These are phyloP conservation scores for Ustilago bromivora DNA, from an alignment of 1,284 basidiomycete species.

Conservation along the genomic window DNA sequence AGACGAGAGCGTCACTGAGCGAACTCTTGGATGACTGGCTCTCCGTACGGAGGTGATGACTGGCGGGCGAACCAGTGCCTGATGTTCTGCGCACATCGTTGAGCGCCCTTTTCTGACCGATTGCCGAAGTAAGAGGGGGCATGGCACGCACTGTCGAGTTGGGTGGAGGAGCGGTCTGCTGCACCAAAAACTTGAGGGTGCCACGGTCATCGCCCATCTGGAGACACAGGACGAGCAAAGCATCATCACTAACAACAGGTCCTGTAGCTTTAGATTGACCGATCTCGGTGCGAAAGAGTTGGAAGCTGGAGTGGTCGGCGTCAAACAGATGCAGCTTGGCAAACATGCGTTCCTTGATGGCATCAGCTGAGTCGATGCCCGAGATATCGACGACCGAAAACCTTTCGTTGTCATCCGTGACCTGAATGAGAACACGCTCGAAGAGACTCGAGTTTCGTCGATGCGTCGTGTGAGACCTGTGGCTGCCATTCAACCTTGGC, in stretches of 20 bases:
- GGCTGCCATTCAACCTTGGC: conserved; percentile 17
- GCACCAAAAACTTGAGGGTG: conserved; percentile 66
- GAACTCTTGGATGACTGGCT: conserved; percentile 60
- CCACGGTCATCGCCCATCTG: conserved; percentile 67
- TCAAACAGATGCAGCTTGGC: conserved; percentile 62
- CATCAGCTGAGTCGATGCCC: conserved; percentile 60
- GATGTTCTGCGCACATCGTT: conserved; percentile 31
- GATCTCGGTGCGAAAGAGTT: conserved; percentile 67
- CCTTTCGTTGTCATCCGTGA: conserved; percentile 68
- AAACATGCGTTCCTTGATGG: conserved; percentile 67
- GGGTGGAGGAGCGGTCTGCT: conserved; percentile 48
- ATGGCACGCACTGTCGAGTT: conserved; percentile 44
- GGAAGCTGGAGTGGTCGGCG: conserved; percentile 54
- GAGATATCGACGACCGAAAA: conserved; percentile 69
- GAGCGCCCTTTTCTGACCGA: conserved; percentile 27
- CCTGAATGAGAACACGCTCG: conserved; percentile 64
- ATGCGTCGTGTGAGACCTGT: conserved; percentile 20
- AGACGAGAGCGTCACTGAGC: conserved; percentile 48
- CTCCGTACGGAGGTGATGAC: conserved; percentile 48
- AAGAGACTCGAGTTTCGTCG: conserved; percentile 36
- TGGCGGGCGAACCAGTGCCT: conserved; percentile 17
- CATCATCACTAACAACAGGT: conserved; percentile 65
- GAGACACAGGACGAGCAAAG: conserved; percentile 64
- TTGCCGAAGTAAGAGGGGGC: conserved; percentile 46
- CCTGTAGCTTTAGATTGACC: conserved; percentile 58